These are phyloP conservation scores for Fraxinus americana DNA, from an alignment of 257 asterid genomes.

Conservation along the genomic window DNA sequence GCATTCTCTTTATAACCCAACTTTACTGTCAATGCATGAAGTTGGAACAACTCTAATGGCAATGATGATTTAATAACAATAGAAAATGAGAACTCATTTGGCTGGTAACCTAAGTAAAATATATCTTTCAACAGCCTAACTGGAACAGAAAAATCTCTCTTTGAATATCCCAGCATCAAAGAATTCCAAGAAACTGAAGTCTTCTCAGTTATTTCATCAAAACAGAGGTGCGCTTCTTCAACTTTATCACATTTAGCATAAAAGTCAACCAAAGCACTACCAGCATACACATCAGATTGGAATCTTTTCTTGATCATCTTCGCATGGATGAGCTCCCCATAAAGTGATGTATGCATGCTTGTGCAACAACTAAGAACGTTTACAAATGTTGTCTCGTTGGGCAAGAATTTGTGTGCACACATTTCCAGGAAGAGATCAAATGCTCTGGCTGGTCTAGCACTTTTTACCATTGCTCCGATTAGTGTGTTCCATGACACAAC, in stretches of 20 bases:
- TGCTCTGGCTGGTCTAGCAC: conserved; percentile 44
- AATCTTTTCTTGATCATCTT: conserved; percentile 53
- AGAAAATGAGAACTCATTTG: conserved; percentile 66
- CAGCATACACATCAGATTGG: conserved; percentile 48
- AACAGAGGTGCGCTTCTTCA: conserved; percentile 63
- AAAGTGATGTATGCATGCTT: conserved; percentile 33
- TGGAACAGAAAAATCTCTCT: conserved; percentile 43
- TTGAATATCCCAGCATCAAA: conserved; percentile 69
- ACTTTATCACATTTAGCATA: conserved; percentile 57
- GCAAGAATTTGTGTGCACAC: conserved; percentile 45
- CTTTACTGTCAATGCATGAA: conserved; percentile 63
- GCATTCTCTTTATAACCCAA: conserved; percentile 60
- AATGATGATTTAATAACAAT: conserved; percentile 52
- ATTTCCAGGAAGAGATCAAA: conserved; percentile 44
- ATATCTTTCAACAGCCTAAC: conserved; percentile 53
- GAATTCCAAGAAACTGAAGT: conserved; percentile 78
- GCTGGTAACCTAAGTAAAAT: conserved; percentile 54
- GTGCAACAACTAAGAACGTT: conserved; percentile 56
- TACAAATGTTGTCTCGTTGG: conserved; percentile 52
- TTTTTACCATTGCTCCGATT: conserved; percentile 49
- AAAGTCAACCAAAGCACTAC: conserved; percentile 68
- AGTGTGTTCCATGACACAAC: conserved; percentile 68
- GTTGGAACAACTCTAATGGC: conserved; percentile 53
- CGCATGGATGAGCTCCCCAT: conserved; percentile 65
- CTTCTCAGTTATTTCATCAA: conserved; percentile 57